phyloP scores from a whole-genome alignment of 2,329 filamentous ascomycete species.

The Knoxdaviesia capensis region DNA sequence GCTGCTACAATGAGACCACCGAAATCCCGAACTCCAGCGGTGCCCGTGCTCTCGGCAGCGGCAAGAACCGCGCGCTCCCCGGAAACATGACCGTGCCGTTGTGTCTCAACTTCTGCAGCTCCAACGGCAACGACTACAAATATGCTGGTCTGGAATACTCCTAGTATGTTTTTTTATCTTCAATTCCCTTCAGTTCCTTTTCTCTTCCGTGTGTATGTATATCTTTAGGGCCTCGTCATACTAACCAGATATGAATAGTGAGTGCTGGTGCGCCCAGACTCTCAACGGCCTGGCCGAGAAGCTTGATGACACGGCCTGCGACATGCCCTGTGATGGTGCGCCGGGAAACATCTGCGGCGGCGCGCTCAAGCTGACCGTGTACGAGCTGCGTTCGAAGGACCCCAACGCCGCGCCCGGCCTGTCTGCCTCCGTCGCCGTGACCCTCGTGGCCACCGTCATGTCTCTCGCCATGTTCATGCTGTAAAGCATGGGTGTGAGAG shows the following conservation, averaged over 20 bases:
- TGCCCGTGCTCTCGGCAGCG: conserved; percentile 25
- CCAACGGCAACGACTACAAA: conserved; percentile 16
- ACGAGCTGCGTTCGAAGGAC: conserved; percentile 11
- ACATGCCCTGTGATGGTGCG: conserved; percentile 32
- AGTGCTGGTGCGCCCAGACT: conserved; percentile 37
- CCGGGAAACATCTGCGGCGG: conserved; percentile 32
- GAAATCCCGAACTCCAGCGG: conserved; percentile 18
- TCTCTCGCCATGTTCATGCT: too few relatives aligned
- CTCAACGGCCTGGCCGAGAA: conserved; percentile 25
- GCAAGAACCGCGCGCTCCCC: conserved; percentile 16
- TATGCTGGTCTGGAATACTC: conserved; percentile 36
- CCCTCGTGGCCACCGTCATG: too few relatives aligned
- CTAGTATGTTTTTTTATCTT: conserved; percentile 13
- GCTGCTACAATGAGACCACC: conserved; percentile 40
- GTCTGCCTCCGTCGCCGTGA: too few relatives aligned
- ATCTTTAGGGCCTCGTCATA: too few relatives aligned
- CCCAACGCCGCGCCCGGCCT: too few relatives aligned
- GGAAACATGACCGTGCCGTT: conserved; percentile 28
- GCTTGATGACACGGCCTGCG: conserved; percentile 25
- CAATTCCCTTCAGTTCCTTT: background rate
- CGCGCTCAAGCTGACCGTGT: conserved; percentile 24
- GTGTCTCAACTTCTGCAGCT: conserved; percentile 31
- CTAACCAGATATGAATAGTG: too few relatives aligned
- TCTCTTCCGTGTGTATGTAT: too few relatives aligned
- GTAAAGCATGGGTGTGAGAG: too few relatives aligned